Conservation (phyloP, 1,284 basidiomycete species). For the Ceratobasidium sp. region DNA sequence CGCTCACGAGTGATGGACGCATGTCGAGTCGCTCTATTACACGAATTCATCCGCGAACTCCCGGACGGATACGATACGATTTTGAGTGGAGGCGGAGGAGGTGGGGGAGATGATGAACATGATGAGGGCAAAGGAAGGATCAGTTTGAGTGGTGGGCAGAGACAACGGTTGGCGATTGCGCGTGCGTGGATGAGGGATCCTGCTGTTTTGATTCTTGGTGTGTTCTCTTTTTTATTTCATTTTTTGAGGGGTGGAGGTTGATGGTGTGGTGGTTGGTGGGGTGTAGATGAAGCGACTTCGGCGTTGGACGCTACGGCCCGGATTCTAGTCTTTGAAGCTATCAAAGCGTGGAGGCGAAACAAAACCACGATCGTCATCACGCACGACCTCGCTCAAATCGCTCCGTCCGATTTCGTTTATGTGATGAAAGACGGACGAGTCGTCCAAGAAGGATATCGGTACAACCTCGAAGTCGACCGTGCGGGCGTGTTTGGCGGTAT, state of each 20-base stretch:
- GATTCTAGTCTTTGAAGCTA: constrained; percentile 87
- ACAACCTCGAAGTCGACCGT: constrained; percentile 66
- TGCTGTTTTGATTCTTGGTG: constrained; percentile 89
- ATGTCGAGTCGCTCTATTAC: constrained; percentile 85
- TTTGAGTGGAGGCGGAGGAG: constrained; percentile 73
- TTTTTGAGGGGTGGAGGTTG: constrained; percentile 7
- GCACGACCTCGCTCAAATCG: constrained; percentile 91
- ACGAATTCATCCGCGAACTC: constrained; percentile 85
- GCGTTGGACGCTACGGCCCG: constrained; percentile 92
- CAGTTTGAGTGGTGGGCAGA: constrained; percentile 90
- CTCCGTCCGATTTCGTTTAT: constrained; percentile 85
- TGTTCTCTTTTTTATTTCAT: constrained; percentile 52
- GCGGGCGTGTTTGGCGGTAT: constrained; percentile 66
- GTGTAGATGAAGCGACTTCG: constrained; percentile 92
- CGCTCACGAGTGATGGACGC: constrained; percentile 81
- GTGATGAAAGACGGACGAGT: constrained; percentile 85
- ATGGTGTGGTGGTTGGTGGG: not conserved
- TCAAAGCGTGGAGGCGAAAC: constrained; percentile 83
- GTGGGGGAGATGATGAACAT: not conserved
- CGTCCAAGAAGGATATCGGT: constrained; percentile 89
- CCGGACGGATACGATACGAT: constrained; percentile 90
- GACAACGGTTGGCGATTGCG: constrained; percentile 91
- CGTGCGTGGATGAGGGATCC: constrained; percentile 89
- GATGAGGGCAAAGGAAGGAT: constrained; percentile 49
- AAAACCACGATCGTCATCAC: constrained; percentile 96